Percentiles rank a stretch among this genome's conserved stretches.
phyloP scores from a whole-genome alignment of 176 grass and related monocot genomes.

The Avena atlantica region DNA sequence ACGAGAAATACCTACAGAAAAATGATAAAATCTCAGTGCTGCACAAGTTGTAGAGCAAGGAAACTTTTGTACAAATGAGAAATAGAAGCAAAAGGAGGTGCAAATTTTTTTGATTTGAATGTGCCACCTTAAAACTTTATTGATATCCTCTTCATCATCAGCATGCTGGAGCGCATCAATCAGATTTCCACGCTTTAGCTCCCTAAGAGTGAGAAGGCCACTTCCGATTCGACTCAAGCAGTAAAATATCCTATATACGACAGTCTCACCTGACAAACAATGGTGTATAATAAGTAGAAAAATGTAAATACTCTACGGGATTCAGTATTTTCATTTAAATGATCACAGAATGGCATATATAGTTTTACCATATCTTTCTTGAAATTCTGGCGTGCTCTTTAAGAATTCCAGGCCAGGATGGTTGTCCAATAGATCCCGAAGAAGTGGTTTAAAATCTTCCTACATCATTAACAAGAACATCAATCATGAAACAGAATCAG shows the following conservation, averaged over 20 bases:
- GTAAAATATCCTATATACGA: conserved; percentile 96
- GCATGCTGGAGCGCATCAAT: conserved; percentile 79
- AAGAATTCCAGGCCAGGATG: conserved; percentile 96
- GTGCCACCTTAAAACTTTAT: conserved; percentile 87
- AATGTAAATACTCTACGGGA: background rate
- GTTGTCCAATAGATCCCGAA: conserved; percentile 86
- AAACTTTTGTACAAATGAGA: background rate
- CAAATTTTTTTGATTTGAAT: conserved; percentile 19
- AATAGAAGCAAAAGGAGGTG: conserved; percentile 6
- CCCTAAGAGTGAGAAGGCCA: conserved; percentile 82
- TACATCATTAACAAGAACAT: conserved; percentile 45
- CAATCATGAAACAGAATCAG: conserved; percentile 34
- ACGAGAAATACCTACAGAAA: conserved; percentile 84
- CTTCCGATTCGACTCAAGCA: conserved; percentile 88
- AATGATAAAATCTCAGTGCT: conserved; percentile 22
- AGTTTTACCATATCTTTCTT: conserved; percentile 92
- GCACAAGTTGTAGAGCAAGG: background rate
- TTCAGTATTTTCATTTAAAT: conserved; percentile 35
- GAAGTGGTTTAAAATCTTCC: conserved; percentile 94
- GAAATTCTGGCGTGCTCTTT: conserved; percentile 96
- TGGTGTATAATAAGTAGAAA: conserved; percentile 51
- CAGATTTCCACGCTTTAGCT: conserved; percentile 93
- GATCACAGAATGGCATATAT: conserved; percentile 10
- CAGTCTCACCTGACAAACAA: conserved; percentile 89
- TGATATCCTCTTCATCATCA: conserved; percentile 98